These are phyloP conservation scores for Nicotiana noctiflora DNA, from an alignment of 257 asterid genomes.

Conservation along the genomic window DNA sequence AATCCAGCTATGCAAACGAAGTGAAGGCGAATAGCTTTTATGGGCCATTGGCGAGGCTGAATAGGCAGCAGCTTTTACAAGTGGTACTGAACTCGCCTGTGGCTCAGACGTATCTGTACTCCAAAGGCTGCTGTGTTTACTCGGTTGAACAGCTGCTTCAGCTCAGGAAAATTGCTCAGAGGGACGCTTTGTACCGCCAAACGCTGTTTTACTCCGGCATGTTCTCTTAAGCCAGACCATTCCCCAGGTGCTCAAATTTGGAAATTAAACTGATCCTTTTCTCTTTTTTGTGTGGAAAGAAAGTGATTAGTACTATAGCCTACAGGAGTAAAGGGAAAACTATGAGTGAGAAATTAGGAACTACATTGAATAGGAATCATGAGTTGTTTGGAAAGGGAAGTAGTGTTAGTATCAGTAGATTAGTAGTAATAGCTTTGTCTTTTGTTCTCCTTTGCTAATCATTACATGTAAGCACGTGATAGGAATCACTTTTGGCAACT, in stretches of 20 bases:
- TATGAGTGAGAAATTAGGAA: neutral
- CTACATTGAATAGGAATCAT: neutral
- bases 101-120: constrained; percentile 47
- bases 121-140: constrained; percentile 56
- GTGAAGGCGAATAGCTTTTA: neutral
- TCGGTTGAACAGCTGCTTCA: constrained; percentile 47
- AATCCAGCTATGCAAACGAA: neutral
- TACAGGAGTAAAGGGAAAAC: neutral
- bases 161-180: constrained; percentile 29
- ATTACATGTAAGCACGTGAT: constrained; percentile 3
- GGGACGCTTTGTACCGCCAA: neutral
- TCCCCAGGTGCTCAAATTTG: neutral
- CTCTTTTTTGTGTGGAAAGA: neutral
- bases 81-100: constrained; percentile 55
- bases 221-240: neutral
- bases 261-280: too few species aligned
- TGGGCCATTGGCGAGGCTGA: constrained; percentile 38
- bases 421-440: neutral
- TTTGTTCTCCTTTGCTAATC: neutral
- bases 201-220: neutral
- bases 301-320: neutral
- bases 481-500: neutral
- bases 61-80: constrained; percentile 61
- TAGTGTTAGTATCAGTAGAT: neutral
- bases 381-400: neutral